Percentiles rank a stretch among this genome's conserved stretches.
Evolutionary conservation across 306 rosid species (phyloP).

Genomic region (Echinosophora koreensis): DNA sequence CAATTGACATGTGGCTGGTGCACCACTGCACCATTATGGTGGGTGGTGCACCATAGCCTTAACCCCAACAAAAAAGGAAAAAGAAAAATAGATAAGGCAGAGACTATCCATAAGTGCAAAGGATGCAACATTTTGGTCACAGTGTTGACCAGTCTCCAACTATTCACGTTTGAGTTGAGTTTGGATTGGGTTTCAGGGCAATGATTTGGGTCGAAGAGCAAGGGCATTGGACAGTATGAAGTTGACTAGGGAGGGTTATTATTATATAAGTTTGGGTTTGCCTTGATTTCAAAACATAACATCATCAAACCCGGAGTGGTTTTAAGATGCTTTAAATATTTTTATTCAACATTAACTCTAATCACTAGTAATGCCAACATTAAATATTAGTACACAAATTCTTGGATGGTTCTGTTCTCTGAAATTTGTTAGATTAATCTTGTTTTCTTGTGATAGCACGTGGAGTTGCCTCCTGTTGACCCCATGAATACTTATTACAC

Average conservation of each 20-base stretch:
- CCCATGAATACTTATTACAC: slow-evolving; percentile 33
- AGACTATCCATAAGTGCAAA: background rate
- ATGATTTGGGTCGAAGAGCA: slow-evolving; percentile 34
- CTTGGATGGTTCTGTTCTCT: slow-evolving; percentile 58
- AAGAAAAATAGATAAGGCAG: slow-evolving; percentile 7
- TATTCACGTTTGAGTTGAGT: background rate
- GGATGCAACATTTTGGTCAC: background rate
- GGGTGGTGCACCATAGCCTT: no score
- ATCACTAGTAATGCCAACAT: background rate
- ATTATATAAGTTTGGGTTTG: background rate
- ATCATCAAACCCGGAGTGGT: background rate
- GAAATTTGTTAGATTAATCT: slow-evolving; percentile 28
- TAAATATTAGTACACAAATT: slow-evolving; percentile 46
- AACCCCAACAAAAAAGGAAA: no score
- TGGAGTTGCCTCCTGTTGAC: slow-evolving; percentile 42
- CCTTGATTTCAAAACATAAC: slow-evolving; percentile 48
- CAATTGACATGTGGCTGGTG: no score
- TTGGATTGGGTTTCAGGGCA: background rate
- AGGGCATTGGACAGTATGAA: slow-evolving; percentile 26
- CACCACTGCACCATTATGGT: no score
- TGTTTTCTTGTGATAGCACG: slow-evolving; percentile 27
- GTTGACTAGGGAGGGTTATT: slow-evolving; percentile 45
- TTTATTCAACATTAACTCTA: background rate
- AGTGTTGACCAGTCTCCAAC: background rate
- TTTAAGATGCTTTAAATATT: background rate